Percentiles rank a stretch among this genome's conserved stretches.
phyloP scores from a whole-genome alignment of 1,139 yeast species.

The Suhomyces guaymorum region DNA sequence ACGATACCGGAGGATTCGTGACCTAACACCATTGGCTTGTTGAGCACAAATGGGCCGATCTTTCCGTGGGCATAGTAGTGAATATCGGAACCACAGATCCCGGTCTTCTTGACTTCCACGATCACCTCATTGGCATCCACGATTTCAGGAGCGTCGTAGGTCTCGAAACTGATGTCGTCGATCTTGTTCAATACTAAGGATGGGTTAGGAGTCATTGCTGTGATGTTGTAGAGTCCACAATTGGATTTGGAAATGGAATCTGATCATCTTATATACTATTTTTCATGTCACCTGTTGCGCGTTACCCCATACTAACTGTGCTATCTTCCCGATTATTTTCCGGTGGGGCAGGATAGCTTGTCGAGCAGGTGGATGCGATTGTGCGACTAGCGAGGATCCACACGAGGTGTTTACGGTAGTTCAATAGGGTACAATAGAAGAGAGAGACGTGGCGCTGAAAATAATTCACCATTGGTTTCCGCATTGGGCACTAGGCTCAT shows the following conservation, averaged over 20 bases:
- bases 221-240: background rate
- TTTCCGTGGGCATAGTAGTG: conserved; percentile 80
- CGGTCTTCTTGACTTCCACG: conserved; percentile 74
- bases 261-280: background rate
- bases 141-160: conserved; percentile 64
- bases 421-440: too few relatives aligned
- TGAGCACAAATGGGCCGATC: conserved; percentile 70
- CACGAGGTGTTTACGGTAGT: too few relatives aligned
- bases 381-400: too few relatives aligned
- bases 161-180: conserved; percentile 64
- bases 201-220: conserved; percentile 50
- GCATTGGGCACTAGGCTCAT: too few relatives aligned
- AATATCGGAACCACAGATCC: conserved; percentile 87
- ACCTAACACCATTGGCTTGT: conserved; percentile 69
- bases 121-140: conserved; percentile 68
- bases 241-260: background rate
- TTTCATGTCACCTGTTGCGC: conserved; percentile 1
- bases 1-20: conserved; percentile 78
- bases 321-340: conserved; percentile 7
- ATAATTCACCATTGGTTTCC: too few relatives aligned
- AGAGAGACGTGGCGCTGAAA: too few relatives aligned
- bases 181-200: conserved; percentile 68
- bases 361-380: background rate
- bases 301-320: conserved; percentile 9
- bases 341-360: conserved; percentile 2